phyloP scores from a whole-genome alignment of 2,329 filamentous ascomycete species.

The Aspergillus luchuensis region DNA sequence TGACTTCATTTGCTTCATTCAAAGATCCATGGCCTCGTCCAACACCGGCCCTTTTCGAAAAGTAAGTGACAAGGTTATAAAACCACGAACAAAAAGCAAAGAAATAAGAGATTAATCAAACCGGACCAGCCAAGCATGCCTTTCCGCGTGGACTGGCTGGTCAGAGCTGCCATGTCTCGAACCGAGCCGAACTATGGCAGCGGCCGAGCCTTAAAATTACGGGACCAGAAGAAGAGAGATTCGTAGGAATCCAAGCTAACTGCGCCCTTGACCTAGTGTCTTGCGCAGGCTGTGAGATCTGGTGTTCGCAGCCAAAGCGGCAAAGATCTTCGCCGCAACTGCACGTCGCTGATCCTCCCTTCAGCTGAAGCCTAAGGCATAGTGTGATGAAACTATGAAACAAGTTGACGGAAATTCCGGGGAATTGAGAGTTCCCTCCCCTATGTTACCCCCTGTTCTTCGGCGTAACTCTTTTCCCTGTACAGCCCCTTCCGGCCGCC shows the following conservation, averaged over 20 bases:
- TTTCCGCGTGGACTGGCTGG: constrained; percentile 14
- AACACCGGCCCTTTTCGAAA: neutral
- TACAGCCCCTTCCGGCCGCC: constrained; percentile 11
- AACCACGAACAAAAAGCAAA: neutral
- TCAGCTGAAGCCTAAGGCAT: neutral
- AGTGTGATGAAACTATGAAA: constrained; percentile 11
- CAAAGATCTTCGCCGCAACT: constrained; percentile 8
- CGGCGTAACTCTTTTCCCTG: neutral
- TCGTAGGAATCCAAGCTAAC: neutral
- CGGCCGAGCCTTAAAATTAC: constrained; percentile 10
- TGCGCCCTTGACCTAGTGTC: neutral
- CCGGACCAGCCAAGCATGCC: constrained; percentile 8
- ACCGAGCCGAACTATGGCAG: constrained; percentile 17
- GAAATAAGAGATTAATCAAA: neutral
- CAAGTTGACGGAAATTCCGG: constrained; percentile 8
- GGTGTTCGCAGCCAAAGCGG: constrained; percentile 7
- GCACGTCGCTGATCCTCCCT: constrained; percentile 18
- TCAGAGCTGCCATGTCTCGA: constrained; percentile 17
- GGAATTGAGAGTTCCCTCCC: constrained; percentile 3
- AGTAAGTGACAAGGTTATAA: neutral
- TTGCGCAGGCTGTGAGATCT: constrained; percentile 3
- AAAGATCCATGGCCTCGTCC: neutral
- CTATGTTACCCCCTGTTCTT: neutral
- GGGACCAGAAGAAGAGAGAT: neutral
- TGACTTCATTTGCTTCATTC: neutral